Base-by-base conservation (phyloP, 176 grass and related monocot genomes). In the Poa annua region DNA sequence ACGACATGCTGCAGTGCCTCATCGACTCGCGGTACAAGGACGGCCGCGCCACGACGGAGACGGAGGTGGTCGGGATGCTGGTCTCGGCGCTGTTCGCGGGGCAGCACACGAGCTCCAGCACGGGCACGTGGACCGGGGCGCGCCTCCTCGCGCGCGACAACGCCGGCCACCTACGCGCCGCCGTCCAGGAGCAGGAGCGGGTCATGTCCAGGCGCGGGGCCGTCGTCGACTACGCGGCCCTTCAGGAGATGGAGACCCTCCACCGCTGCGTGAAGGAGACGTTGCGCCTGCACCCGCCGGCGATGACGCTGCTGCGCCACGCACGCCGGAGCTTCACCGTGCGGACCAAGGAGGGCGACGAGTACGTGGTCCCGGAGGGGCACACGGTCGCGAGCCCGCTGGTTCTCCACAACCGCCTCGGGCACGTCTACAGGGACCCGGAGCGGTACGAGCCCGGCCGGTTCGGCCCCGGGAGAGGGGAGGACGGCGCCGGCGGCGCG, bases 1-100 rank as follows among this genome's bases (percentile, higher is more conserved):
- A 88, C 25, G 91, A 97, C 77, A 62, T 88, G 89, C 68, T 97
- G 60, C 91, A 97, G 78, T 71, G 80, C 56, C 84, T 93, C 14
- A 47, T 93, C 8, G 85, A 91, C 0, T n/a, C 88, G 44, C 76
- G 64, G 71, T 93, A 93, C 78, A 97, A 72, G 73, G 75, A 89
- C 68, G 94, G 91, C 8, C 69, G 85, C 1, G 6, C 56, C 15
- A 89, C 80, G 10, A 91, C 88, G 0, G 70, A 89, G n/a, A 21
- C 59, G 11, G 88, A 97, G 75, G 76, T 91, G 15, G 79, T 61
- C 2, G 69, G 94, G 5, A 66, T 93, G 57, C 85, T 91, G 16
- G 80, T 89, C 3, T 61, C 78, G n/a, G 66, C 70, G 6, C 48
- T 97, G 42, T 87, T 91, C 75, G 88, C 81, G 4, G 88, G 88